phyloP scores from a whole-genome alignment of 768 basidiomycete genomes.

The Serpula lacrymans region DNA sequence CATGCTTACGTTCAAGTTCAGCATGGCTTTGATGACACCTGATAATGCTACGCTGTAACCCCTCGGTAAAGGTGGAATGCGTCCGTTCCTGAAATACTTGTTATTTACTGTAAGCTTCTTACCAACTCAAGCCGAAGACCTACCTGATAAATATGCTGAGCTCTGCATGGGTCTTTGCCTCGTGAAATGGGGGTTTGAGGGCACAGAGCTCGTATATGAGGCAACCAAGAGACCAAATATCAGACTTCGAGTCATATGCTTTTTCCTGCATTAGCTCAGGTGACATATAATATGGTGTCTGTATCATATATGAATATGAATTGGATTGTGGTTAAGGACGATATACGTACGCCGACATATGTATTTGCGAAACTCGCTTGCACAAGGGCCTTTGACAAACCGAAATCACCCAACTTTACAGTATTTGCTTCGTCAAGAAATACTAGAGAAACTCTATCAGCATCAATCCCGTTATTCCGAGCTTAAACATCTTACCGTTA shows the following conservation, averaged over 20 bases:
- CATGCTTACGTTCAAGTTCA: slow-evolving; percentile 70
- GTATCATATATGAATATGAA: slow-evolving; percentile 1
- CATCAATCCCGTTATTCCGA: no score
- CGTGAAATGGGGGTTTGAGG: slow-evolving; percentile 88
- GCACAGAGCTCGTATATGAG: slow-evolving; percentile 96
- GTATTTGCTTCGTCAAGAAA: slow-evolving; percentile 82
- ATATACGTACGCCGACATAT: slow-evolving; percentile 83
- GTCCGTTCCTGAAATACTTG: slow-evolving; percentile 58
- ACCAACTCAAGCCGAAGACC: slow-evolving; percentile 18
- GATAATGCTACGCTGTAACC: slow-evolving; percentile 74
- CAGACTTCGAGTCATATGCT: slow-evolving; percentile 95
- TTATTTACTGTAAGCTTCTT: background rate
- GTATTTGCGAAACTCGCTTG: slow-evolving; percentile 91
- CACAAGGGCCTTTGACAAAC: slow-evolving; percentile 87
- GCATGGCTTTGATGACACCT: slow-evolving; percentile 81
- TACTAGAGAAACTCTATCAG: slow-evolving; percentile 43
- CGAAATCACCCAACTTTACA: slow-evolving; percentile 98
- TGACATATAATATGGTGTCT: slow-evolving; percentile 99
- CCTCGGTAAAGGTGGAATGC: slow-evolving; percentile 86
- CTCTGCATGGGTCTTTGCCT: slow-evolving; percentile 87
- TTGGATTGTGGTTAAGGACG: background rate
- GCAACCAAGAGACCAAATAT: slow-evolving; percentile 98
- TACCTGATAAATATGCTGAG: slow-evolving; percentile 79
- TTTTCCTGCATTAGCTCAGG: slow-evolving; percentile 98
- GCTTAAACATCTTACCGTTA: slow-evolving; percentile 62